These are phyloP conservation scores for Lepidium sativum DNA, from an alignment of 345 rosid species.

Conservation along the genomic window DNA sequence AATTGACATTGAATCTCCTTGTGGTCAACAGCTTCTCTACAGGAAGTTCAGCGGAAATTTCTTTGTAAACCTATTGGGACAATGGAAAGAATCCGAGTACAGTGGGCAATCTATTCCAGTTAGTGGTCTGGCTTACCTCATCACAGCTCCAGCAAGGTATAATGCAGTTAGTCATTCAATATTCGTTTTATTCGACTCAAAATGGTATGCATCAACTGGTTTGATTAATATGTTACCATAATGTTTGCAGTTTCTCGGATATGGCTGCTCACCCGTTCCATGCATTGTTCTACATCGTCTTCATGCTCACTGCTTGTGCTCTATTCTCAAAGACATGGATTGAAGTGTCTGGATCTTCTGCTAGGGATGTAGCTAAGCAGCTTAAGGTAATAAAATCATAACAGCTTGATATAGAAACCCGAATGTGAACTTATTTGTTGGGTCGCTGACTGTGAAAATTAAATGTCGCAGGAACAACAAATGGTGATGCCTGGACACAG, in stretches of 20 bases:
- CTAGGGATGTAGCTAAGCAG: slow-evolving; percentile 80
- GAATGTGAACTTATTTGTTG: neutral
- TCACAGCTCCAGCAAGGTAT: slow-evolving; percentile 87
- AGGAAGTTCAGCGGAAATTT: slow-evolving; percentile 76
- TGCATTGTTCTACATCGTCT: slow-evolving; percentile 69
- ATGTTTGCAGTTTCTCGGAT: slow-evolving; percentile 65
- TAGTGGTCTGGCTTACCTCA: slow-evolving; percentile 76
- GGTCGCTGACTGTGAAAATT: neutral
- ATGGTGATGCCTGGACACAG: slow-evolving; percentile 96
- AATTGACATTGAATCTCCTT: neutral
- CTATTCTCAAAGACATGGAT: slow-evolving; percentile 89
- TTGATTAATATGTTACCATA: neutral
- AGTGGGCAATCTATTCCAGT: slow-evolving; percentile 71
- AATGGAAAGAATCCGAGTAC: slow-evolving; percentile 85
- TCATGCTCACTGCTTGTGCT: slow-evolving; percentile 80
- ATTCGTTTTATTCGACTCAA: neutral
- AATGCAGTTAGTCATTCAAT: neutral
- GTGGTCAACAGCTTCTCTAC: slow-evolving; percentile 53
- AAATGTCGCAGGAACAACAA: slow-evolving; percentile 66
- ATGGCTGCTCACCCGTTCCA: slow-evolving; percentile 95
- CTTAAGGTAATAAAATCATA: slow-evolving; percentile 47
- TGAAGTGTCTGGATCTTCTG: slow-evolving; percentile 86
- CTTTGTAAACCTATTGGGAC: slow-evolving; percentile 73
- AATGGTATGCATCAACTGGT: neutral
- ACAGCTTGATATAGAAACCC: neutral